Percentiles rank a stretch among this genome's conserved stretches.
These are phyloP conservation scores for Thelonectria rubi DNA, from an alignment of 2,329 filamentous ascomycete species.

Conservation along the genomic window DNA sequence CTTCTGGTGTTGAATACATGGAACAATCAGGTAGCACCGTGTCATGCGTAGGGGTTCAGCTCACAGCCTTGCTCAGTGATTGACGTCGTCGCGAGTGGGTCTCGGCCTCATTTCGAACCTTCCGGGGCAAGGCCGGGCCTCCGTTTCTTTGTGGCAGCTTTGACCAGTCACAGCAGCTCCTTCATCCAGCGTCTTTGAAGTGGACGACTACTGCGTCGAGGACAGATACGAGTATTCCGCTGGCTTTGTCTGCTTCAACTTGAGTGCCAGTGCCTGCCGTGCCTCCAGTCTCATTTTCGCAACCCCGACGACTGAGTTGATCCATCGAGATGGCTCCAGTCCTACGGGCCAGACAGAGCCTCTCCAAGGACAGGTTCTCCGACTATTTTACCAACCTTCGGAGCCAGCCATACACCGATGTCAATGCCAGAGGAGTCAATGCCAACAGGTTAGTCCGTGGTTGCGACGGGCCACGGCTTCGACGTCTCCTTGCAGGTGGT, in stretches of 20 bases:
- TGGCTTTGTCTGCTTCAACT: neutral
- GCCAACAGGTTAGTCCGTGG: conserved; percentile 63
- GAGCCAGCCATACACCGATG: conserved; percentile 76
- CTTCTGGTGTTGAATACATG: neutral
- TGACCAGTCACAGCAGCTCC: conserved; percentile 21
- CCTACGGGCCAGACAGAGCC: conserved; percentile 59
- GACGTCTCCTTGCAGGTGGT: conserved; percentile 3
- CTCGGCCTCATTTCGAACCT: conserved; percentile 22
- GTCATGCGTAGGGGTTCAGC: too few species aligned
- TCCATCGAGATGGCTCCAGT: conserved; percentile 52
- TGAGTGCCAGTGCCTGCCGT: neutral
- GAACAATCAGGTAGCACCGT: neutral
- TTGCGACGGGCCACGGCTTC: conserved; percentile 23
- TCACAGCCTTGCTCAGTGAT: too few species aligned
- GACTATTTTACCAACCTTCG: conserved; percentile 73
- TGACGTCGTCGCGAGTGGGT: conserved; percentile 21
- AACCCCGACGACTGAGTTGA: neutral
- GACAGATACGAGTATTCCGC: neutral
- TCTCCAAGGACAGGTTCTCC: conserved; percentile 77
- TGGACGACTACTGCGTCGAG: neutral
- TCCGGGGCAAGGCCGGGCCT: conserved; percentile 7
- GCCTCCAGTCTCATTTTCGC: neutral
- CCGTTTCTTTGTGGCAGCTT: conserved; percentile 19
- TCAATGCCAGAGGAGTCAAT: conserved; percentile 60
- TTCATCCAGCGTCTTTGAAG: conserved; percentile 17